Evolutionary conservation across 352 stramenopile genomes (phyloP), one percentile per base, ranked within the genome.

Genomic region (Phytophthora cactorum): DNA sequence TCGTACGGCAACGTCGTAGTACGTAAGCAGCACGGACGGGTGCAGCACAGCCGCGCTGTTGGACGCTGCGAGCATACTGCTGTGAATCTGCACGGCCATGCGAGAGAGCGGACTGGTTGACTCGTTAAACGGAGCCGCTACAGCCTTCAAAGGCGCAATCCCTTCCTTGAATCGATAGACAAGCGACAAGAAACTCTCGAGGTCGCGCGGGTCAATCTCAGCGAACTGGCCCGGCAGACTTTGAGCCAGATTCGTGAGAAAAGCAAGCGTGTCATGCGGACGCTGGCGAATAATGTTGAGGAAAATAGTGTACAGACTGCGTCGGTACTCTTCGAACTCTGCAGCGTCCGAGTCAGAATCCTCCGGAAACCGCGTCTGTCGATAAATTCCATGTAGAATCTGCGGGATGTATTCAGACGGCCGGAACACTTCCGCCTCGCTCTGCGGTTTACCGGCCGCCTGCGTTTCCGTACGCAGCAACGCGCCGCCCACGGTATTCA

Each of bases 111-210:
- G 74, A 32, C 85, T 89, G 41, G 82, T 82, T 4, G 81, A 74
- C 22, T 89, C 79, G 52, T 93, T 77, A 54, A 89, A 90, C 17
- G 74, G 78, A 51, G 68, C 29, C 15, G 84, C 86, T 38, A 80
- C 79, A 14, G 68, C 68, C 52, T 94, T 93, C 22, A 86, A 66
- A 6, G 82, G 70, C 1, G 86, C 72, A 29, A 94, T 68, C 3
- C 89, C 89, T 78, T 96, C 89, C 59, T 91, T 93, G 66, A 95
- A 96, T 28, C 80, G 77, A 45, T 95, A 84, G 45, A 96, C 78
- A 7, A 96, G 73, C 22, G 81, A 89, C 65, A 96, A 52, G 41
- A 87, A 95, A n/a, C 88, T 88, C 70, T 96, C 89, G 3, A 93
- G 52, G 36, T 92, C 70, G 12, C 82, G 81, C 4, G 80, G 74